Evolutionary conservation across 352 stramenopile genomes (phyloP), one percentile per base, ranked within the genome.

Genomic region (Globisporangium perplexum): DNA sequence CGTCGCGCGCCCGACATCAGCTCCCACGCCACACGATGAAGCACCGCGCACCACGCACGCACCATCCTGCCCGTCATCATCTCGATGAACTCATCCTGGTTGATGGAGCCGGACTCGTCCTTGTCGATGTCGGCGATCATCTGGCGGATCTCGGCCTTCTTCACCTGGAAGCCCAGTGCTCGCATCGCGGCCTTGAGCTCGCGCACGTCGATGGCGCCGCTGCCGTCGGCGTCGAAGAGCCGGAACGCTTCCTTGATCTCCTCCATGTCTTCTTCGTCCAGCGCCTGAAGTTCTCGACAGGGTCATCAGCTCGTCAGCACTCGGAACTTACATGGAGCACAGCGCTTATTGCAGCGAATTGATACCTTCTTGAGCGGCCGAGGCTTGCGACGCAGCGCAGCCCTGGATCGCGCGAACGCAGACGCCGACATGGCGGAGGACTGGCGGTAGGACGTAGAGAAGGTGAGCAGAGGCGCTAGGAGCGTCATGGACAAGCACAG

Each of bases 111-210:
- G 8, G 79, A 94, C 60, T 96, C 87, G 65, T 98, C 91, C 58
- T 98, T 97, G 71, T 97, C 89, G n/a, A 97, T 90, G 61, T 97
- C 86, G 7, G 83, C 74, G 60, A 98, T 91, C 81, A 98, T 91
- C 62, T 93, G 69, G 20, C 85, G 75, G 54, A 98, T 96, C 69
- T 98, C 90, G 7, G 81, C 79, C 68, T 96, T 96, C 70, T 96
- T 96, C 14, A 95, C 80, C 55, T 96, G 88, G 62, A 98, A 98
- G 1, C 93, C 93, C 6, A 98, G 74, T 39, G 93, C 93, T 8
- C 93, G 76, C 81, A 98, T 98, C 11, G 91, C 93, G 1, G 93
- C 93, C 67, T 98, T 98, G 22, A 98, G 77, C 72, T 98, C 93
- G 1, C 89, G 77, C 20, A 94, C 82, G 60, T 98, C 93, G 38